Evolutionary conservation across 768 basidiomycete species (phyloP), one percentile per base, ranked within the genome.

Genomic region (Coprinopsis marcescibilis): DNA sequence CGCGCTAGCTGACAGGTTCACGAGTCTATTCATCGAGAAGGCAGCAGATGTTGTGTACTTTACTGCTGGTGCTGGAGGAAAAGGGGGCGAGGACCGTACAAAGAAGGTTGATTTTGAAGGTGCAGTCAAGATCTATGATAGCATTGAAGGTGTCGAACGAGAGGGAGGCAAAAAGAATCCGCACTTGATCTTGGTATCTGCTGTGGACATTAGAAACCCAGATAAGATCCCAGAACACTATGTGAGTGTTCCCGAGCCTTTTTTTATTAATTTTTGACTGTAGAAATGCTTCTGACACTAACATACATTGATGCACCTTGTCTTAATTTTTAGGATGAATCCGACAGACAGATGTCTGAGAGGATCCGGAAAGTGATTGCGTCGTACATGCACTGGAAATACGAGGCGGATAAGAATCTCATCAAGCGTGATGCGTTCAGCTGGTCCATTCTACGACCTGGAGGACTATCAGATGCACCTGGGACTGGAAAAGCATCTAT

Each of bases 401-500:
- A 75, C 57, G 69, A 73, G 53, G 71, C 71, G 13, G 74, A 74
- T 57, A 76, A 73, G 58, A 68, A 72, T 47, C 65, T 75, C 7
- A 60, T 54, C 11, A 57, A 66, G 45, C 75, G 83, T 19, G 72
- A 71, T 15, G 60, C 71, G 0, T 81, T 86, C 66, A 71, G 77
- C 43, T 85, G 77, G 78, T 78, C 78, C 2, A 81, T 85, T 29
- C 60, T 86, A 25, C 77, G 83, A 7, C 83, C 84, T n/a, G 78
- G 78, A n/a, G 63, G 64, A 5, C 54, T 86, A n/a, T 69, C 60
- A 0, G 68, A 81, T 41, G 65, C 69, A 2, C 66, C 74, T 0
- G 77, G 78, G 0, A 72, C 68, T 2, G 79, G 78, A 1, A 75
- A 65, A 26, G 76, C 71, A 0, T 55, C 64, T 26, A 64, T 85